These are phyloP conservation scores for Hypoxylon sp. DNA, from an alignment of 2,329 filamentous ascomycete species.

Conservation along the genomic window DNA sequence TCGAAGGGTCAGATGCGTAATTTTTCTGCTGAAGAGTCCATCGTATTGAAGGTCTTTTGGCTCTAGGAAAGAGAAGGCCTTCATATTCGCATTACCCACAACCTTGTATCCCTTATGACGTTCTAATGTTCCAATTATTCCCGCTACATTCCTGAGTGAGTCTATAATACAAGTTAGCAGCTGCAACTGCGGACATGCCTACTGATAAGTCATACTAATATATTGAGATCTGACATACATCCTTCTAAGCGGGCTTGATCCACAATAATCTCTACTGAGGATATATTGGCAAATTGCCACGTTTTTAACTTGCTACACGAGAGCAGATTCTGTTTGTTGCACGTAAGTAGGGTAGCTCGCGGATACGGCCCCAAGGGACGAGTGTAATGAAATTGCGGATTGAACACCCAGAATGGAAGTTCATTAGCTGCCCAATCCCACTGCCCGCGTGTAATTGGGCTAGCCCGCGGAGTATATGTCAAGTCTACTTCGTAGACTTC, in stretches of 20 bases:
- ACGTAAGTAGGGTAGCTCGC: no score
- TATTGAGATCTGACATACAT: conserved; percentile 40
- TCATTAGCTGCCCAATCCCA: not conserved
- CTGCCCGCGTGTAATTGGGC: conserved; percentile 40
- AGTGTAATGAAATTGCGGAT: no score
- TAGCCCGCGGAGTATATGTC: conserved; percentile 38
- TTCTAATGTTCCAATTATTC: conserved; percentile 44
- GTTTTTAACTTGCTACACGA: conserved; percentile 40
- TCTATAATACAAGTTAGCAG: conserved; percentile 31
- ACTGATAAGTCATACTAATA: not conserved
- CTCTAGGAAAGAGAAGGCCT: conserved; percentile 41
- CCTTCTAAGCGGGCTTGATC: conserved; percentile 50
- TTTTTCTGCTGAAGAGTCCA: conserved; percentile 33
- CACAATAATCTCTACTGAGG: conserved; percentile 47
- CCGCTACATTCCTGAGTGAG: conserved; percentile 47
- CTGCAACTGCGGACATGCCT: not conserved
- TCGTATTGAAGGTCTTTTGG: conserved; percentile 12
- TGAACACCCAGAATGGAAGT: no score
- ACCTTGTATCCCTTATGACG: conserved; percentile 45
- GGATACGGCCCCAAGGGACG: no score
- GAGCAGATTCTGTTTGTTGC: not conserved
- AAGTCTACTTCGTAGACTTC: conserved; percentile 46
- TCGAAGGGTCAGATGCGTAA: conserved; percentile 49
- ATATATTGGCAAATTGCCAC: conserved; percentile 52
- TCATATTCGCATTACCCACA: conserved; percentile 34